Evolutionary conservation across 1,284 basidiomycete genomes (phyloP), one percentile per base, ranked within the genome.

Genomic region (Melampsora occidentalis): DNA sequence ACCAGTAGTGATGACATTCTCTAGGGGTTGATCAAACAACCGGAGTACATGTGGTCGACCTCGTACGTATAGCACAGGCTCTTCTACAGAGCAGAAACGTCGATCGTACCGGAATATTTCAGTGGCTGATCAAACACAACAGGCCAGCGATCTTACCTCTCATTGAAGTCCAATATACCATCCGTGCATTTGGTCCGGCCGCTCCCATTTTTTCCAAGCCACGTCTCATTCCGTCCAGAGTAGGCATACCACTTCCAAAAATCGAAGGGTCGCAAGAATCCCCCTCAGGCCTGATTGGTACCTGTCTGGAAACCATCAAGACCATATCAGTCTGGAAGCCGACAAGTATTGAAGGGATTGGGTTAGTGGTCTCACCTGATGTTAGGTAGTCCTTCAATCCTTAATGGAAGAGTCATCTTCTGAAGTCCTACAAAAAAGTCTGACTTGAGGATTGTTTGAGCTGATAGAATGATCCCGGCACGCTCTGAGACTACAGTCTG

Each of bases 401-500:
- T 69, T 57, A 77, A 31, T 16, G 75, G 91, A 4, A 98, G 85
- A 14, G 91, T 91, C 89, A 96, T 93, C 85, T 97, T 97, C 84
- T 97, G 95, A 66, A 97, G 35, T 46, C 75, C 75, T 46, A 70
- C 68, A 61, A 77, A 77, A 57, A 77, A 77, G 28, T 77, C 75
- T 12, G 92, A 95, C 85, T 99, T 99, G 81, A 99, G 86, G 81
- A 99, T 97, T 0, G 94, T 96, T 16, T 90, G 93, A 0, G 92
- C 91, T 2, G 93, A 96, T 0, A 99, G 84, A 78, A 99, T 92
- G 77, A 87, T 89, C 6, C 97, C 97, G 5, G 88, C 88, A 68
- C 97, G 89, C 80, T 91, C 91, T 33, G 89, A 87, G 18, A 99
- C 95, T 16, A 83, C 82, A 25, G 82, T 82, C 65, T 82, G 80